These are phyloP conservation scores for Russula earlei DNA, from an alignment of 768 basidiomycete genomes.

Conservation along the genomic window DNA sequence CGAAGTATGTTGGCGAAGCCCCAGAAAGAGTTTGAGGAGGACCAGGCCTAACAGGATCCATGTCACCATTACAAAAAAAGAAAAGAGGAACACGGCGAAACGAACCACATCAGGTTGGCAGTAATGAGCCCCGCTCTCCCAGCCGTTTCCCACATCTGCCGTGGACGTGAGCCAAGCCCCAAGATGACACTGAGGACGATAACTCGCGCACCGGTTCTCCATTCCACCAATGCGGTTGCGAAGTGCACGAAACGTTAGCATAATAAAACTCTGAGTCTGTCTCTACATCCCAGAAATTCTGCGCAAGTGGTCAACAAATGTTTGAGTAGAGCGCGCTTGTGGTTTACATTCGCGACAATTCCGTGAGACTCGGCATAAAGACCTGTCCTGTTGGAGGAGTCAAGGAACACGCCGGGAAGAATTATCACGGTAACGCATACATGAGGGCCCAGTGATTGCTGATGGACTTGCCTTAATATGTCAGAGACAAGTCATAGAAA, in stretches of 20 bases:
- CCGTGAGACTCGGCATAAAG: constrained; percentile 86
- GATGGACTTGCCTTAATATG: neutral
- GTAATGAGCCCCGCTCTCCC: constrained; percentile 60
- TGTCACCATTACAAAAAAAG: neutral
- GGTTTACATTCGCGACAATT: constrained; percentile 73
- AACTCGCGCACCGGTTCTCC: constrained; percentile 67
- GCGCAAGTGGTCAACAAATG: neutral
- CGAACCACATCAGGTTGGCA: constrained; percentile 89
- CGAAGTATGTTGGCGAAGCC: constrained; percentile 57
- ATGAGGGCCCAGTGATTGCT: constrained; percentile 90
- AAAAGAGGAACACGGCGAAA: constrained; percentile 3
- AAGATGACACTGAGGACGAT: neutral
- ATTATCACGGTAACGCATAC: constrained; percentile 33
- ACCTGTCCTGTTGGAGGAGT: constrained; percentile 55
- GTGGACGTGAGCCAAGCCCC: neutral
- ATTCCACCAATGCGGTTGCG: constrained; percentile 73
- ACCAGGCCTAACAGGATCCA: constrained; percentile 54
- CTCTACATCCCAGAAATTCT: constrained; percentile 85
- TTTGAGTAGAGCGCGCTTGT: neutral
- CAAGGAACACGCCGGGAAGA: neutral
- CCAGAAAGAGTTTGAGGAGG: constrained; percentile 65
- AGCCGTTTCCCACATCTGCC: constrained; percentile 87
- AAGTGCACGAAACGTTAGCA: constrained; percentile 48
- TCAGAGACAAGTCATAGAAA: neutral
- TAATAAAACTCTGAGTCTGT: constrained; percentile 61